phyloP scores from a whole-genome alignment of 306 rosid species.

The Castanea crenata region DNA sequence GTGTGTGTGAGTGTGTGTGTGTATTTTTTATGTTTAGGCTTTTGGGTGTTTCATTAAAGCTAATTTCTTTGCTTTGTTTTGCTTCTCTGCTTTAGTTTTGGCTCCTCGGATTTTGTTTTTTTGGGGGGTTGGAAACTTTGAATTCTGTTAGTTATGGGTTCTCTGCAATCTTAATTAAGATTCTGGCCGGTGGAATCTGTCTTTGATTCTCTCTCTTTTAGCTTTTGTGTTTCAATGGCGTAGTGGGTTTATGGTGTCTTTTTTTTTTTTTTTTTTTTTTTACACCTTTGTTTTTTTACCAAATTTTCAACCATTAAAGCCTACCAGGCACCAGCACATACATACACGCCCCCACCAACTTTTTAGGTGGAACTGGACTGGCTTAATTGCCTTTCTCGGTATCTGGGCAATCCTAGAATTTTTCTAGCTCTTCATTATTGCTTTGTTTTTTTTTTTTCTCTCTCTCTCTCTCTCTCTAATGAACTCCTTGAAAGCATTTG shows the following conservation, averaged over 20 bases:
- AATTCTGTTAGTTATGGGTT: not conserved
- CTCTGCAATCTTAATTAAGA: not conserved
- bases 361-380: conserved; percentile 12
- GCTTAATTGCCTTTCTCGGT: conserved; percentile 32
- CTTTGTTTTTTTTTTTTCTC: conserved; percentile 16
- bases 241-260: conserved; percentile 24
- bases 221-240: conserved; percentile 24
- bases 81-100: not conserved
- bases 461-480: not conserved
- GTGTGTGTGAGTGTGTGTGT: too few species aligned
- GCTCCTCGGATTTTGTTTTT: not conserved
- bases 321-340: conserved; percentile 8
- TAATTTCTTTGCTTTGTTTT: not conserved
- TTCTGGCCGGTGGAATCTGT: not conserved
- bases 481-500: conserved; percentile 9
- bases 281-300: not conserved
- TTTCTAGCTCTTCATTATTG: conserved; percentile 31
- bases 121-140: not conserved
- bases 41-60: not conserved
- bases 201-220: conserved; percentile 7
- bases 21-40: not conserved
- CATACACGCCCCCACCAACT: conserved; percentile 19
- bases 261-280: conserved; percentile 27
- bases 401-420: conserved; percentile 32
- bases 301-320: conserved; percentile 25